A percentile compares a stretch with the other conserved stretches of the same genome.
Conservation (phyloP, 192 early-diverging fungal genomes). For the Linnemannia hyalina region DNA sequence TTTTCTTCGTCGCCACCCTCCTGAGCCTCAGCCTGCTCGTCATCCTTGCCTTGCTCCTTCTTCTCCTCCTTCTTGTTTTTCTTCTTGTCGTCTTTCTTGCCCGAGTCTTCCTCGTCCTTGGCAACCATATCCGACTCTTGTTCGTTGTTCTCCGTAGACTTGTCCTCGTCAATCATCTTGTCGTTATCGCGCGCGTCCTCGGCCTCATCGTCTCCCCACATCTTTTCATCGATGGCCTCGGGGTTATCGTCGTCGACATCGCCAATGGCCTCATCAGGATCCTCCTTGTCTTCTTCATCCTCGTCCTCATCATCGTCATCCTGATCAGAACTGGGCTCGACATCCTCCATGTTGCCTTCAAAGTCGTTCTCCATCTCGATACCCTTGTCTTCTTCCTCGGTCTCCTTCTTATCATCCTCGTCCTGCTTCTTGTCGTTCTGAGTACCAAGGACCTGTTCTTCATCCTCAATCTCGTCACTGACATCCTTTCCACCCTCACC, state of each 20-base stretch:
- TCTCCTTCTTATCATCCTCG: slow-evolving; percentile 69
- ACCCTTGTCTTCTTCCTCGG: slow-evolving; percentile 87
- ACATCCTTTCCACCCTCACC: slow-evolving; percentile 96
- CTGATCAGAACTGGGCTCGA: slow-evolving; percentile 75
- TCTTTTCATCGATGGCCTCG: slow-evolving; percentile 94
- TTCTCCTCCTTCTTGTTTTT: slow-evolving; percentile 62
- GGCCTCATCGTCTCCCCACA: slow-evolving; percentile 92
- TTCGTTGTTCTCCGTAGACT: slow-evolving; percentile 60
- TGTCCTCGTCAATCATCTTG: slow-evolving; percentile 75
- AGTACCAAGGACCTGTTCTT: slow-evolving; percentile 94
- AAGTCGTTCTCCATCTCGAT: slow-evolving; percentile 98
- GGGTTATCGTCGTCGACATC: slow-evolving; percentile 90
- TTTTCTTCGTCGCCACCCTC: slow-evolving; percentile 65
- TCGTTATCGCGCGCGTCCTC: slow-evolving; percentile 72
- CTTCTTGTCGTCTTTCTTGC: slow-evolving; percentile 64
- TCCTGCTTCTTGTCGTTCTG: slow-evolving; percentile 77
- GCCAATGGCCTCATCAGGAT: slow-evolving; percentile 91
- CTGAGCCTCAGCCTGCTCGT: slow-evolving; percentile 54
- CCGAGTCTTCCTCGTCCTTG: slow-evolving; percentile 67
- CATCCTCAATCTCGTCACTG: slow-evolving; percentile 96
- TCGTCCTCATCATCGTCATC: slow-evolving; percentile 69
- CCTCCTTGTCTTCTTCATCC: slow-evolving; percentile 81
- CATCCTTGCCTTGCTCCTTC: slow-evolving; percentile 57
- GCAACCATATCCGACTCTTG: slow-evolving; percentile 75
- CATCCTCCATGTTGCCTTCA: slow-evolving; percentile 90